Percentiles rank a stretch among this genome's conserved stretches.
These are phyloP conservation scores for Inga oerstediana DNA, from an alignment of 306 rosid genomes.

Conservation along the genomic window DNA sequence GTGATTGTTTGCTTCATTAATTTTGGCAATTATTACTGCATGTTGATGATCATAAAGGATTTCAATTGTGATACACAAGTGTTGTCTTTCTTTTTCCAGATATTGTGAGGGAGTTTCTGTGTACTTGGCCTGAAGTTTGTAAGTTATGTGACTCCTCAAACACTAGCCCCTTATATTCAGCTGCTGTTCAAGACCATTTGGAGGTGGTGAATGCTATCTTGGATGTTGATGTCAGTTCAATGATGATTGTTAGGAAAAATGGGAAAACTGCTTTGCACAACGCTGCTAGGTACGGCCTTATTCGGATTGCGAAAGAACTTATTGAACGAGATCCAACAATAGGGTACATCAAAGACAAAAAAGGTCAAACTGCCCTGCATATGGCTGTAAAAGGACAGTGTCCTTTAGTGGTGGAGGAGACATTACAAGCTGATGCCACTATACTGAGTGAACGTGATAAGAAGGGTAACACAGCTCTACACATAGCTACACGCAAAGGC, in stretches of 20 bases:
- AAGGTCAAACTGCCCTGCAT: constrained; percentile 94
- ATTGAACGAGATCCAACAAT: constrained; percentile 68
- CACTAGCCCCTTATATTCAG: constrained; percentile 90
- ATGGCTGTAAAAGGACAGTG: constrained; percentile 95
- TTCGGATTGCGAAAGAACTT: constrained; percentile 62
- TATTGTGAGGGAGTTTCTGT: constrained; percentile 72
- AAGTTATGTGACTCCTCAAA: constrained; percentile 67
- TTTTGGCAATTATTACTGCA: neutral
- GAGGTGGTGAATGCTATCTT: constrained; percentile 83
- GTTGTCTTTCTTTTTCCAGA: constrained; percentile 49
- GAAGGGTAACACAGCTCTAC: constrained; percentile 91
- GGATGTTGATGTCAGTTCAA: constrained; percentile 67
- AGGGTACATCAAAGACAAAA: constrained; percentile 81
- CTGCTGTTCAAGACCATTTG: constrained; percentile 77
- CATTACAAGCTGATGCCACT: constrained; percentile 58
- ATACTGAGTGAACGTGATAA: constrained; percentile 85
- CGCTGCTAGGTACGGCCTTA: constrained; percentile 75
- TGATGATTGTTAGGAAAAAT: constrained; percentile 78
- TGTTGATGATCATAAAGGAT: neutral
- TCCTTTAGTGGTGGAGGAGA: constrained; percentile 69
- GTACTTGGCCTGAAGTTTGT: constrained; percentile 80
- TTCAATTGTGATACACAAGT: constrained; percentile 8
- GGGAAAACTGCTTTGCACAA: constrained; percentile 91
- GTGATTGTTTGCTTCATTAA: neutral
- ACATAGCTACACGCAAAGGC: constrained; percentile 89